Percentiles rank a stretch among this genome's conserved stretches.
These are phyloP conservation scores for Plasmodium gaboni DNA, from an alignment of 169 alveolate genomes.

Conservation along the genomic window DNA sequence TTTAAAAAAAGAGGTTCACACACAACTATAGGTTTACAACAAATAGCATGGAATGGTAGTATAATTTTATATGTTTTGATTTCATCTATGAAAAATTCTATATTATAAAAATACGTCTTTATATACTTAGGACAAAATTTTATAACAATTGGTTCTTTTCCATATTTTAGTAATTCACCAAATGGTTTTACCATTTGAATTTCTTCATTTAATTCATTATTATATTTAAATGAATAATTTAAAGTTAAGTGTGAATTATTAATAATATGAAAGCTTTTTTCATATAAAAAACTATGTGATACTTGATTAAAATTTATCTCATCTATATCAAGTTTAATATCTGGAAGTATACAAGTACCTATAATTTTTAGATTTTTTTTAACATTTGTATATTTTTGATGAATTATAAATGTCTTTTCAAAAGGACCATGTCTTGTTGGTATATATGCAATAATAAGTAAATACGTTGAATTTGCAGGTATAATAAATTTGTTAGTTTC, in stretches of 20 bases:
- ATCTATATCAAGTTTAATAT: constrained; percentile 29
- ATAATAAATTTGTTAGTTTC: constrained; percentile 8
- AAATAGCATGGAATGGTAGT: constrained; percentile 39
- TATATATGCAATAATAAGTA: constrained; percentile 21
- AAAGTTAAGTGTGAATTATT: constrained; percentile 51
- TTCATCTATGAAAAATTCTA: constrained; percentile 42
- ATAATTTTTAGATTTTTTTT: constrained; percentile 16
- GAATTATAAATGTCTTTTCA: constrained; percentile 49
- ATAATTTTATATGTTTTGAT: constrained; percentile 42
- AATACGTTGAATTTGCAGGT: constrained; percentile 26
- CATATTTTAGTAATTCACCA: constrained; percentile 15
- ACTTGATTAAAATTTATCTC: constrained; percentile 44
- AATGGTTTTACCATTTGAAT: constrained; percentile 14
- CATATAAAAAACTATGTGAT: constrained; percentile 59
- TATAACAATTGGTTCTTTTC: constrained; percentile 24
- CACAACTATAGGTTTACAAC: constrained; percentile 19
- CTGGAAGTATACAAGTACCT: constrained; percentile 41
- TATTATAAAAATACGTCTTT: constrained; percentile 13
- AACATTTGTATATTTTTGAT: constrained; percentile 63
- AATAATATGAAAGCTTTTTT: constrained; percentile 20
- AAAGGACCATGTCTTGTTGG: constrained; percentile 28
- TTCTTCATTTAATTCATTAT: constrained; percentile 63
- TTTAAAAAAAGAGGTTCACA: constrained; percentile 43
- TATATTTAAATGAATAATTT: constrained; percentile 32
- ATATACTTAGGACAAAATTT: constrained; percentile 52